Evolutionary conservation across 345 rosid genomes (phyloP).

Genomic region (Eucalyptus rudis): DNA sequence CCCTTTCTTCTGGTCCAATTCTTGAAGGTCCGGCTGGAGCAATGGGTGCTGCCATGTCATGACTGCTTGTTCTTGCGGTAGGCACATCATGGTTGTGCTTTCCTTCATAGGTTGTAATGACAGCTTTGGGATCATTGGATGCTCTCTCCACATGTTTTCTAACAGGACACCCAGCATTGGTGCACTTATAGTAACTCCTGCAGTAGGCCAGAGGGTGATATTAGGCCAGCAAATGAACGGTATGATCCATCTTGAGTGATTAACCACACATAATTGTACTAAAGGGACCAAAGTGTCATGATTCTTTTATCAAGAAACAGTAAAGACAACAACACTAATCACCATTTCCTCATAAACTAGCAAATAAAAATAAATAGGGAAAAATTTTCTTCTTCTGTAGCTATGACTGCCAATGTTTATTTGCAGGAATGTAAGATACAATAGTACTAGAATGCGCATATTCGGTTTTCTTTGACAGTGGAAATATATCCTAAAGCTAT

Average conservation of each 20-base stretch:
- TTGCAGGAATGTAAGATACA: not conserved
- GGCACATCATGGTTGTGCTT: constrained; percentile 97
- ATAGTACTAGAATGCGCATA: not conserved
- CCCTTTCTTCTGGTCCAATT: constrained; percentile 41
- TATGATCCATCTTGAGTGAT: not conserved
- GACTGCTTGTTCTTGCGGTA: constrained; percentile 49
- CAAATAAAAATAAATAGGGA: not conserved
- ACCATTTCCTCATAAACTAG: not conserved
- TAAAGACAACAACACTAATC: not conserved
- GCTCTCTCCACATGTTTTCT: constrained; percentile 99
- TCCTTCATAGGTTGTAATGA: constrained; percentile 97
- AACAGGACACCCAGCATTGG: constrained; percentile 85
- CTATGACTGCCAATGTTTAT: not conserved
- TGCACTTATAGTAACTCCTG: constrained; percentile 99
- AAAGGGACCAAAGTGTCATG: not conserved
- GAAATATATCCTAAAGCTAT: not conserved
- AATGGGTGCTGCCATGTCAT: constrained; percentile 40
- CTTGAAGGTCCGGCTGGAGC: constrained; percentile 25
- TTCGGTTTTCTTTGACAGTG: not conserved
- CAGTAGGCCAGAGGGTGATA: not conserved
- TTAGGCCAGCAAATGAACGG: not conserved
- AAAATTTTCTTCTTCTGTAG: not conserved
- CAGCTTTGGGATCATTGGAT: constrained; percentile 97
- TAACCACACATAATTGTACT: not conserved
- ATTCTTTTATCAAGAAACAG: not conserved